phyloP scores from a whole-genome alignment of 345 rosid genomes.

The Eucalyptus pauciflora region DNA sequence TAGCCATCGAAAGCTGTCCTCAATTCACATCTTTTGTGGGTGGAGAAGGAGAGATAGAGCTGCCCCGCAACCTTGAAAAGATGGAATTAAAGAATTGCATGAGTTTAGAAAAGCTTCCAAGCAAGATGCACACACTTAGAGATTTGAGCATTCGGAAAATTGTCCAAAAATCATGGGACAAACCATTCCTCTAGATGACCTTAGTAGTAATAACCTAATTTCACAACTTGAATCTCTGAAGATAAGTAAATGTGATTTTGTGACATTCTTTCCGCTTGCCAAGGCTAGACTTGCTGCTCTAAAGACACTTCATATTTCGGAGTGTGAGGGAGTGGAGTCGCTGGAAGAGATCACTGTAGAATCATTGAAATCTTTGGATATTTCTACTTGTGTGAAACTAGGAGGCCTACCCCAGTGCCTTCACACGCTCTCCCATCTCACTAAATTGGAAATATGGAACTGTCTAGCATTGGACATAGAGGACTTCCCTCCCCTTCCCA shows the following conservation, averaged over 20 bases:
- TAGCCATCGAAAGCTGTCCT: background rate
- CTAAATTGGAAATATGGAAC: background rate
- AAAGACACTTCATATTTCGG: rapidly evolving
- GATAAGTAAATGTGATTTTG: too few species aligned
- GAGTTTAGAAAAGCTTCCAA: background rate
- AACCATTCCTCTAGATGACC: background rate
- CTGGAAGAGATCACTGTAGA: background rate
- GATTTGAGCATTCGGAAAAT: rapidly evolving
- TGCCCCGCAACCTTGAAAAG: background rate
- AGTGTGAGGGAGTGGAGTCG: background rate
- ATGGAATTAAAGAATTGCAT: rapidly evolving
- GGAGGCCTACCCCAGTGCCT: background rate
- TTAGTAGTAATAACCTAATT: rapidly evolving
- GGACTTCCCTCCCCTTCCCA: background rate
- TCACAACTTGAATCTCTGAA: background rate
- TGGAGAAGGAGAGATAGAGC: background rate
- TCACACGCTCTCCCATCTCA: background rate
- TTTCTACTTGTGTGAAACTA: rapidly evolving
- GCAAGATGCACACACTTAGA: background rate
- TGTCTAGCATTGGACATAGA: background rate
- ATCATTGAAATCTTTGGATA: background rate
- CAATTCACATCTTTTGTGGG: background rate
- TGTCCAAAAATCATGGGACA: background rate
- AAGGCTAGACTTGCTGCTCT: background rate
- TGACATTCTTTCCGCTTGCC: background rate